These are phyloP conservation scores for Fraxinus sp. DNA, from an alignment of 305 asterid species.

Conservation along the genomic window DNA sequence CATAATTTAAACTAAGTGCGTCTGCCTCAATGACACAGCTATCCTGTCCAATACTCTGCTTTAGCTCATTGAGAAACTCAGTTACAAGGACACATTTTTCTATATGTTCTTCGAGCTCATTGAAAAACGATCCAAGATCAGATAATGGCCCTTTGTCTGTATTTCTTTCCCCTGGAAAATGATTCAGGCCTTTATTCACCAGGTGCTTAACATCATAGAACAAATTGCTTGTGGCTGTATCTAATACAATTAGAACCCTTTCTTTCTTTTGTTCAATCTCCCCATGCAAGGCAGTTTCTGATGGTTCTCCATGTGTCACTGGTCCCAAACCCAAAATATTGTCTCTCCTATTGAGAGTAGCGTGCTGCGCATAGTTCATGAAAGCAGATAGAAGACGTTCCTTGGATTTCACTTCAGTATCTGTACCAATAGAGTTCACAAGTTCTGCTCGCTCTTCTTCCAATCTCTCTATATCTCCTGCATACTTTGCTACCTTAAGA, in stretches of 20 bases:
- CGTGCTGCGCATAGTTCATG: slow-evolving; percentile 54
- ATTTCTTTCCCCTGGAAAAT: slow-evolving; percentile 40
- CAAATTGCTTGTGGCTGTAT: slow-evolving; percentile 61
- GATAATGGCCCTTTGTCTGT: slow-evolving; percentile 40
- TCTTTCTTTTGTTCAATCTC: slow-evolving; percentile 57
- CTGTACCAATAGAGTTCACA: slow-evolving; percentile 68
- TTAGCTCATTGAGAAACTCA: slow-evolving; percentile 65
- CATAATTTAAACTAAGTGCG: slow-evolving; percentile 32
- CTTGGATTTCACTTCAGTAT: slow-evolving; percentile 73
- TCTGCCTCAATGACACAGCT: slow-evolving; percentile 37
- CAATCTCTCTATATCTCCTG: slow-evolving; percentile 79
- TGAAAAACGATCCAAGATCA: slow-evolving; percentile 57
- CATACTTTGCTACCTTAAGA: slow-evolving; percentile 62
- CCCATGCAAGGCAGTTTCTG: slow-evolving; percentile 31
- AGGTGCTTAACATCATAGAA: slow-evolving; percentile 59
- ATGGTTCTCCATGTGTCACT: slow-evolving; percentile 37
- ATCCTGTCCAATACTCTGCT: slow-evolving; percentile 50
- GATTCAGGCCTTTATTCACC: slow-evolving; percentile 51
- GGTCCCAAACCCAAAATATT: slow-evolving; percentile 44
- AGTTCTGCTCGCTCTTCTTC: slow-evolving; percentile 73
- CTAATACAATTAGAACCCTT: slow-evolving; percentile 45
- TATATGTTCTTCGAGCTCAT: slow-evolving; percentile 75
- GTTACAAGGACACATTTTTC: slow-evolving; percentile 79
- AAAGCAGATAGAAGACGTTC: slow-evolving; percentile 70
- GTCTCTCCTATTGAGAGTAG: slow-evolving; percentile 49